A percentile compares a stretch with the other conserved stretches of the same genome.
These are phyloP conservation scores for Aspergillus incahuasiensis DNA, from an alignment of 495 filamentous ascomycete species.

Conservation along the genomic window DNA sequence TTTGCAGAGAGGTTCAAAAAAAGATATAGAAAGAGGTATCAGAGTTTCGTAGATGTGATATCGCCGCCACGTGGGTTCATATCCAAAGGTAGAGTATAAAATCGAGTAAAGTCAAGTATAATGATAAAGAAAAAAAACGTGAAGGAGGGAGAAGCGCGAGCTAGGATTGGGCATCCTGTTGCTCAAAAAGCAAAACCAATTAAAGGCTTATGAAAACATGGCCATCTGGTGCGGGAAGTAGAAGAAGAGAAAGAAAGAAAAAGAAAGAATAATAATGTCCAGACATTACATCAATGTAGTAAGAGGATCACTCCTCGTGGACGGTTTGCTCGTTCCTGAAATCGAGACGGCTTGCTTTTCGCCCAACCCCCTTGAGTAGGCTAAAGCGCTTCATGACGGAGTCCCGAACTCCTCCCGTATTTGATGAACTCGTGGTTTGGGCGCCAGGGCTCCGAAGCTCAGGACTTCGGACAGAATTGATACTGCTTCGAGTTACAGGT, in stretches of 20 bases:
- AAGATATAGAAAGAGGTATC: neutral
- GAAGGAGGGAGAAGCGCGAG: conserved; percentile 1
- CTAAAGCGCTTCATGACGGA: conserved; percentile 47
- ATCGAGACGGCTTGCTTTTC: conserved; percentile 43
- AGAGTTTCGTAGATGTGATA: conserved; percentile 2
- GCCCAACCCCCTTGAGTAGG: conserved; percentile 41
- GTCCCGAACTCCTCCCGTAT: conserved; percentile 32
- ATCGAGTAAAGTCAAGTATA: neutral
- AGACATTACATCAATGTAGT: conserved; percentile 21
- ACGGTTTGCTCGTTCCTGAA: conserved; percentile 31
- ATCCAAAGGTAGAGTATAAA: neutral
- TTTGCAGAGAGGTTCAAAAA: neutral
- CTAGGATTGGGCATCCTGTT: neutral
- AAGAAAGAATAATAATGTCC: conserved; percentile 20
- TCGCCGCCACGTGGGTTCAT: conserved; percentile 11
- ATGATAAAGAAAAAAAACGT: neutral
- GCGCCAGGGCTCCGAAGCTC: conserved; percentile 15
- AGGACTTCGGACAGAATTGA: conserved; percentile 17
- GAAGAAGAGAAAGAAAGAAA: neutral
- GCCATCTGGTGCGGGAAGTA: neutral
- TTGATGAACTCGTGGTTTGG: conserved; percentile 6
- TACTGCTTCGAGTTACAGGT: conserved; percentile 33
- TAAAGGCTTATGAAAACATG: conserved; percentile 17
- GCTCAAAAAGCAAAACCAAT: conserved; percentile 1
- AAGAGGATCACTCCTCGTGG: conserved; percentile 32